These are phyloP conservation scores for Capronia coronata DNA, from an alignment of 2,329 filamentous ascomycete genomes.

Conservation along the genomic window DNA sequence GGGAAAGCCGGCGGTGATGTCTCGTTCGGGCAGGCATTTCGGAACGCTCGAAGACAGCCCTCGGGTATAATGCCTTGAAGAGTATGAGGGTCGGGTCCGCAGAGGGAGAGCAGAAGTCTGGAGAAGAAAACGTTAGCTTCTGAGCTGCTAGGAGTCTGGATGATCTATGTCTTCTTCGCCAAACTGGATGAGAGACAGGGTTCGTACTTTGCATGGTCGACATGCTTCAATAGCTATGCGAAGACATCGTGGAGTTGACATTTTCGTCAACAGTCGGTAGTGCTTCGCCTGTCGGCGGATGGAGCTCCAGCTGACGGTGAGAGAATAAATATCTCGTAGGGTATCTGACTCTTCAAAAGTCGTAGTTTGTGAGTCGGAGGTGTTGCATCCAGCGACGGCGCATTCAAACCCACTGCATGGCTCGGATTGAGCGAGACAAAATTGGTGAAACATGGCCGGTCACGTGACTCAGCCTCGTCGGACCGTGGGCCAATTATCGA, in stretches of 20 bases:
- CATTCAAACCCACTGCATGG: neutral
- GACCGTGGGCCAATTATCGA: neutral
- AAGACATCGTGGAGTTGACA: constrained; percentile 24
- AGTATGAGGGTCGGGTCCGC: neutral
- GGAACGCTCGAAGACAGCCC: constrained; percentile 11
- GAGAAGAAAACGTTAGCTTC: constrained; percentile 1
- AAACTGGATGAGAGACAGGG: neutral
- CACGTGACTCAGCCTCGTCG: constrained; percentile 1
- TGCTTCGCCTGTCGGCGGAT: too few species aligned
- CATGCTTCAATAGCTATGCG: constrained; percentile 26
- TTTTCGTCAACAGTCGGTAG: too few species aligned
- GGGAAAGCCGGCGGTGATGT: constrained; percentile 23
- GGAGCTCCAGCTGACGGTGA: too few species aligned
- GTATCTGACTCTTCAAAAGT: neutral
- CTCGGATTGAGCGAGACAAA: neutral
- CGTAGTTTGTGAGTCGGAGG: neutral
- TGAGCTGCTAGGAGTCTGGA: neutral
- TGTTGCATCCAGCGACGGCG: neutral
- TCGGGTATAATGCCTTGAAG: neutral
- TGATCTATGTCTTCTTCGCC: too few species aligned
- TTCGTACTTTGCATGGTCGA: constrained; percentile 23
- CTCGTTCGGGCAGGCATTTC: constrained; percentile 4
- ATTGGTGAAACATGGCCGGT: neutral
- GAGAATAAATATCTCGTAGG: too few species aligned
- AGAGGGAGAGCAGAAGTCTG: constrained; percentile 3